phyloP scores from a whole-genome alignment of 1,139 yeast genomes.

The Diutina pseudorugosa region DNA sequence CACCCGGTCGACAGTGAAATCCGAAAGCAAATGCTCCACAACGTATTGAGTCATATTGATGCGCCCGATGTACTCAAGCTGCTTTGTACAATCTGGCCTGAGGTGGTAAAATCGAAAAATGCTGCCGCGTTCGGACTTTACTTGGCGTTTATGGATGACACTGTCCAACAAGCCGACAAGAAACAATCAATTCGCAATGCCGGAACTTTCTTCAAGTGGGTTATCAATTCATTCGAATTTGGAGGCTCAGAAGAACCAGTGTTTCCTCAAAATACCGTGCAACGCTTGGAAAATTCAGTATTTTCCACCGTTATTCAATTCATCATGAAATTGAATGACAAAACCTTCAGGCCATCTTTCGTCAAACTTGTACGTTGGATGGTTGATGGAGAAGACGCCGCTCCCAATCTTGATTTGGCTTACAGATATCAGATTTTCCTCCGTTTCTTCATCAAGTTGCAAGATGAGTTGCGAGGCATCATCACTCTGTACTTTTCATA shows the following conservation, averaged over 20 bases:
- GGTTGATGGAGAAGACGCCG: constrained; percentile 62
- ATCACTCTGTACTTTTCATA: constrained; percentile 84
- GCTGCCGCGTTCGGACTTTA: constrained; percentile 60
- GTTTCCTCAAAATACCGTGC: constrained; percentile 41
- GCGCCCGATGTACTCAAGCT: constrained; percentile 48
- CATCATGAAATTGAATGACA: constrained; percentile 88
- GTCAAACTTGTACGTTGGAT: constrained; percentile 92
- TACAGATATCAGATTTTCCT: constrained; percentile 58
- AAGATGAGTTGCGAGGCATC: constrained; percentile 74
- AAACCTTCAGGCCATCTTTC: constrained; percentile 85
- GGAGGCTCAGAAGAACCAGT: constrained; percentile 18
- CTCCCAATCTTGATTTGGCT: constrained; percentile 13
- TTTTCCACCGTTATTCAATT: constrained; percentile 51
- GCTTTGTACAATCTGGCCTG: constrained; percentile 51
- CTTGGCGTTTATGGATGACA: constrained; percentile 50
- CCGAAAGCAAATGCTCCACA: constrained; percentile 52
- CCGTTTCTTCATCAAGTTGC: constrained; percentile 75
- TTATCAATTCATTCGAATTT: constrained; percentile 61
- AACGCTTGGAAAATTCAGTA: constrained; percentile 49
- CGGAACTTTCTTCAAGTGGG: constrained; percentile 56
- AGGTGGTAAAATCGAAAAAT: constrained; percentile 22
- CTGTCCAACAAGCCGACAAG: constrained; percentile 59
- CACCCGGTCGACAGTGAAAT: constrained; percentile 44
- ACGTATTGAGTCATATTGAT: constrained; percentile 61
- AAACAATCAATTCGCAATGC: constrained; percentile 64